phyloP scores from a whole-genome alignment of 441 rosid species.

The Rhodomyrtus psidioides region DNA sequence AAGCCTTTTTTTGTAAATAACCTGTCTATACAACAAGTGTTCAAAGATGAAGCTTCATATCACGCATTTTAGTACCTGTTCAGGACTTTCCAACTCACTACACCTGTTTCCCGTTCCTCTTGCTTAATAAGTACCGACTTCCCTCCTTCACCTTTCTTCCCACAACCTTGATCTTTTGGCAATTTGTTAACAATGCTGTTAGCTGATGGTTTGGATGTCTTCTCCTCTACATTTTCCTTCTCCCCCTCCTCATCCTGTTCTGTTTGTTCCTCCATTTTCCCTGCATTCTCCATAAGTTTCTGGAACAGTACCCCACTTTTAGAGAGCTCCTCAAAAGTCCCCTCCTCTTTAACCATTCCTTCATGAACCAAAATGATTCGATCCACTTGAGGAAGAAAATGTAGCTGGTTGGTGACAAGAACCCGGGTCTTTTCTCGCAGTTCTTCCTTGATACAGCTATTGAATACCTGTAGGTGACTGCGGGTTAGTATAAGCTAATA shows the following conservation, averaged over 20 bases:
- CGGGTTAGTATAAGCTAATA: not conserved
- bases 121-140: slow-evolving; percentile 90
- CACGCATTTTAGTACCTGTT: slow-evolving; percentile 37
- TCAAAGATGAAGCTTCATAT: not conserved
- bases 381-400: slow-evolving; percentile 93
- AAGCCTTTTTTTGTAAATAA: not conserved
- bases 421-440: slow-evolving; percentile 76
- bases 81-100: slow-evolving; percentile 80
- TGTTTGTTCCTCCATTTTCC: slow-evolving; percentile 80
- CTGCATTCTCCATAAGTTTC: slow-evolving; percentile 96
- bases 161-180: slow-evolving; percentile 24
- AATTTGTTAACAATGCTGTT: slow-evolving; percentile 37
- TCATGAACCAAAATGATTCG: slow-evolving; percentile 75
- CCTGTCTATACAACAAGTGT: not conserved
- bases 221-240: slow-evolving; percentile 21
- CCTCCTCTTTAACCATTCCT: slow-evolving; percentile 81
- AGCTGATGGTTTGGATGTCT: slow-evolving; percentile 34
- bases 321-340: slow-evolving; percentile 86
- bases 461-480: slow-evolving; percentile 60
- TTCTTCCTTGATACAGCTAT: slow-evolving; percentile 79
- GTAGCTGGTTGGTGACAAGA: slow-evolving; percentile 95
- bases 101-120: slow-evolving; percentile 97
- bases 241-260: slow-evolving; percentile 48
- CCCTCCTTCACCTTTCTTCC: slow-evolving; percentile 53
- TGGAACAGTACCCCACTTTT: slow-evolving; percentile 59